Evolutionary conservation across 495 filamentous ascomycete genomes (phyloP).

Genomic region (Delitschia confertaspora): DNA sequence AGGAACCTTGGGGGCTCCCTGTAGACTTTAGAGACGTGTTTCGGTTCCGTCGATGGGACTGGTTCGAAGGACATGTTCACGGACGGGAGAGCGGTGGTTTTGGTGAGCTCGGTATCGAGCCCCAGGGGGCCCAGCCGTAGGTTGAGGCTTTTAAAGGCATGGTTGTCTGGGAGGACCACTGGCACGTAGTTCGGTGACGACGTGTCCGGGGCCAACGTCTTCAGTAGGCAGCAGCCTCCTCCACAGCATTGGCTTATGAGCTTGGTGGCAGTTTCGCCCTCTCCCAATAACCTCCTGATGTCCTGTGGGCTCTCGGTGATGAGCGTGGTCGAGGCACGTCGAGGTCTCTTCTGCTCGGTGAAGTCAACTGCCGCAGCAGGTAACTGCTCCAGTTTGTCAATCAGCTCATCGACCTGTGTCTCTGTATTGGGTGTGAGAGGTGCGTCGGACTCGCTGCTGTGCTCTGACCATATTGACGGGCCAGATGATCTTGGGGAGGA

Average conservation of each 20-base stretch:
- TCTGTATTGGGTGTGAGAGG: slow-evolving; percentile 49
- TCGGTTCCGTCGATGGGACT: slow-evolving; percentile 22
- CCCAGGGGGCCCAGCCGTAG: slow-evolving; percentile 68
- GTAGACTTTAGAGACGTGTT: slow-evolving; percentile 36
- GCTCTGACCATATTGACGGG: slow-evolving; percentile 38
- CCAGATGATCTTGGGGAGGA: slow-evolving; percentile 37
- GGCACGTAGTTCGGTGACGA: slow-evolving; percentile 48
- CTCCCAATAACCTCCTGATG: slow-evolving; percentile 55
- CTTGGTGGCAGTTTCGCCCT: slow-evolving; percentile 49
- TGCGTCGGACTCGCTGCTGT: slow-evolving; percentile 39
- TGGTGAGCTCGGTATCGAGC: slow-evolving; percentile 57
- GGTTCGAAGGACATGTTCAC: slow-evolving; percentile 61
- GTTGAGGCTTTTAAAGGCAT: slow-evolving; percentile 68
- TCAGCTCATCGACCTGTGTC: slow-evolving; percentile 43
- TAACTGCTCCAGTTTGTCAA: slow-evolving; percentile 32
- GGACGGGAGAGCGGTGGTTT: slow-evolving; percentile 59
- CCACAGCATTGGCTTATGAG: slow-evolving; percentile 66
- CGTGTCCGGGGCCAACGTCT: slow-evolving; percentile 46
- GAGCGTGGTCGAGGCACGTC: slow-evolving; percentile 72
- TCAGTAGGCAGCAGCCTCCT: slow-evolving; percentile 78
- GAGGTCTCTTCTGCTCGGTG: slow-evolving; percentile 37
- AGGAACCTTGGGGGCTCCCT: slow-evolving; percentile 79
- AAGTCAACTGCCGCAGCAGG: slow-evolving; percentile 31
- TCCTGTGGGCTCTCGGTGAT: slow-evolving; percentile 68
- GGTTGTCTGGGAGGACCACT: slow-evolving; percentile 64